Evolutionary conservation across 768 basidiomycete genomes (phyloP).

Genomic region (Lepiota venenata): DNA sequence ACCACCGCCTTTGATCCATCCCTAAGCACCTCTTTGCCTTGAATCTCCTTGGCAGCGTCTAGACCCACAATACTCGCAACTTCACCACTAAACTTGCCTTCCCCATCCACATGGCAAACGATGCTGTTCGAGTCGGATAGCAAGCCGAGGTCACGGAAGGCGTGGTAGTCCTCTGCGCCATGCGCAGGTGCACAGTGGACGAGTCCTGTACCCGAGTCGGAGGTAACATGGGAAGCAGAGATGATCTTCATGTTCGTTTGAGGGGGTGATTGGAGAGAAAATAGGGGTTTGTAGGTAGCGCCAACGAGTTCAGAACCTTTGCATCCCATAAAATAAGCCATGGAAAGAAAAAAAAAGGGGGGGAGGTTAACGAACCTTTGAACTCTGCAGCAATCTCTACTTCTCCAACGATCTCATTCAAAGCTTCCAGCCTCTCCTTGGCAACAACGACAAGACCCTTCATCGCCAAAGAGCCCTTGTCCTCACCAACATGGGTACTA

Average conservation of each 20-base stretch:
- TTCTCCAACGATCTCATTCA: slow-evolving; percentile 32
- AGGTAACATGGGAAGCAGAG: slow-evolving; percentile 72
- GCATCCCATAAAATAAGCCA: not conserved
- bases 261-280: slow-evolving; percentile 34
- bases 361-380: slow-evolving; percentile 27
- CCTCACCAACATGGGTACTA: slow-evolving; percentile 10
- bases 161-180: slow-evolving; percentile 87
- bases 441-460: slow-evolving; percentile 41
- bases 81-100: slow-evolving; percentile 64
- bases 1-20: slow-evolving; percentile 69
- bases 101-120: slow-evolving; percentile 78
- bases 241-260: slow-evolving; percentile 43
- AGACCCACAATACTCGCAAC: slow-evolving; percentile 59
- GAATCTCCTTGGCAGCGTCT: slow-evolving; percentile 39
- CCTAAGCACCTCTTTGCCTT: slow-evolving; percentile 71
- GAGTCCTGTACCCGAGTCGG: slow-evolving; percentile 89
- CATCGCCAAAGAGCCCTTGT: slow-evolving; percentile 7
- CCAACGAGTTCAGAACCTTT: slow-evolving; percentile 56
- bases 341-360: not conserved
- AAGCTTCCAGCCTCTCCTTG: slow-evolving; percentile 42
- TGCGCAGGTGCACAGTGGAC: slow-evolving; percentile 97
- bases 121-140: slow-evolving; percentile 44
- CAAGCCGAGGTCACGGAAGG: slow-evolving; percentile 58
- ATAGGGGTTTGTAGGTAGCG: slow-evolving; percentile 58
- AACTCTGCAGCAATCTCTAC: slow-evolving; percentile 34